Conservation (phyloP, 1,284 basidiomycete genomes). For the Tilletia walkeri region DNA sequence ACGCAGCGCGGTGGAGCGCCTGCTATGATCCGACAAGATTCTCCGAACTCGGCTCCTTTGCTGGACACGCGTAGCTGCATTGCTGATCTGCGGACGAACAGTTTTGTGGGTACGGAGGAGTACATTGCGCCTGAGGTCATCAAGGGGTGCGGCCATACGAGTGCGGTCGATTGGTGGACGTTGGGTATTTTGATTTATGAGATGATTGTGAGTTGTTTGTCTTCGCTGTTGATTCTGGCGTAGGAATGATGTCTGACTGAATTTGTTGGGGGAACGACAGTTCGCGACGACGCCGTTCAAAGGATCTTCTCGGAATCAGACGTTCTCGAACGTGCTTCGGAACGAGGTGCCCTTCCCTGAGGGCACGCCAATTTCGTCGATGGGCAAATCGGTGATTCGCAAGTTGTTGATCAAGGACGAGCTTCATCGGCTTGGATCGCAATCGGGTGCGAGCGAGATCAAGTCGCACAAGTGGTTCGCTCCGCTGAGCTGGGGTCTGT, state of each 20-base stretch:
- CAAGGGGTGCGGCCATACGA: conserved; percentile 93
- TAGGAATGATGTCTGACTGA: no score
- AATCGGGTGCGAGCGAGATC: conserved; percentile 92
- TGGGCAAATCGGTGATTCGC: conserved; percentile 77
- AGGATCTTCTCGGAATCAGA: conserved; percentile 87
- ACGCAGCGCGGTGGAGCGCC: conserved; percentile 72
- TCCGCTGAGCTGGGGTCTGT: conserved; percentile 91
- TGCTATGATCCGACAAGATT: conserved; percentile 82
- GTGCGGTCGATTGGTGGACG: conserved; percentile 99
- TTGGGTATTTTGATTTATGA: conserved; percentile 97
- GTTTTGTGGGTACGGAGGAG: conserved; percentile 98
- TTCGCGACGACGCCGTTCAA: conserved; percentile 99
- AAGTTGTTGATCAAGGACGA: conserved; percentile 93
- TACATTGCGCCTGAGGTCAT: conserved; percentile 99
- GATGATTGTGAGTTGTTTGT: conserved; percentile 68
- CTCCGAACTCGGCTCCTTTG: conserved; percentile 84
- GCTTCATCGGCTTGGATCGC: conserved; percentile 79
- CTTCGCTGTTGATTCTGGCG: no score
- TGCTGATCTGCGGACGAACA: conserved; percentile 95
- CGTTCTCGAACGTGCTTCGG: conserved; percentile 91
- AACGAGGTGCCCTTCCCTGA: conserved; percentile 86
- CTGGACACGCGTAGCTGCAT: conserved; percentile 97
- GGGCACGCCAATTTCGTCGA: conserved; percentile 74
- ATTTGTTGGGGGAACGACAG: background rate
- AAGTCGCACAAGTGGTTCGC: conserved; percentile 99